phyloP scores from a whole-genome alignment of 2,329 filamentous ascomycete genomes.

The Trichoderma breve region DNA sequence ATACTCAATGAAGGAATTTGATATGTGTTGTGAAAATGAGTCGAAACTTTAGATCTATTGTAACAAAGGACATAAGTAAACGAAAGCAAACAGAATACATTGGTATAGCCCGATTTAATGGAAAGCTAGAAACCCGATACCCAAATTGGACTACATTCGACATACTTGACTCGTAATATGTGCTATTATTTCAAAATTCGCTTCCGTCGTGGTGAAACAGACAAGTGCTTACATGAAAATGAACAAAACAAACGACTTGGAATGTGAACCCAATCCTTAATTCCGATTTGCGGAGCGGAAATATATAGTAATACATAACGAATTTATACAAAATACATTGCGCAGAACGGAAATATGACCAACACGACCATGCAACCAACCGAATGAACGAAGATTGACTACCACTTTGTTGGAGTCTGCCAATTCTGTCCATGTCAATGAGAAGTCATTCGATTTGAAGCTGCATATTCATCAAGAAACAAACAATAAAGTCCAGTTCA shows the following conservation, averaged over 20 bases:
- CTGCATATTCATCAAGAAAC: neutral
- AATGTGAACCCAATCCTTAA: too few species aligned
- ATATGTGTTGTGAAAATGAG: too few species aligned
- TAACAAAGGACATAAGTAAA: neutral
- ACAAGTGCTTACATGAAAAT: too few species aligned
- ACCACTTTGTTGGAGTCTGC: neutral
- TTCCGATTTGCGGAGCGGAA: neutral
- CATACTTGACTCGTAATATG: too few species aligned
- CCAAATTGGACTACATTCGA: too few species aligned
- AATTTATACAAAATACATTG: neutral
- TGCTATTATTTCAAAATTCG: too few species aligned
- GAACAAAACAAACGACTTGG: too few species aligned
- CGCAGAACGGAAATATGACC: neutral
- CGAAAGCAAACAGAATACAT: neutral
- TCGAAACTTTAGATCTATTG: neutral
- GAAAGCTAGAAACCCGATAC: neutral
- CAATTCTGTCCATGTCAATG: neutral
- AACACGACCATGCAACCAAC: neutral
- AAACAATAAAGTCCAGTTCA: neutral
- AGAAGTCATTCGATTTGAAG: neutral
- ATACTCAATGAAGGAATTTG: neutral
- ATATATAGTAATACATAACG: neutral
- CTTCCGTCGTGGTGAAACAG: too few species aligned
- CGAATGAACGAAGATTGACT: neutral
- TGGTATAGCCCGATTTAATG: neutral